Evolutionary conservation across 768 basidiomycete genomes (phyloP).

Genomic region (Lentinula sp.): DNA sequence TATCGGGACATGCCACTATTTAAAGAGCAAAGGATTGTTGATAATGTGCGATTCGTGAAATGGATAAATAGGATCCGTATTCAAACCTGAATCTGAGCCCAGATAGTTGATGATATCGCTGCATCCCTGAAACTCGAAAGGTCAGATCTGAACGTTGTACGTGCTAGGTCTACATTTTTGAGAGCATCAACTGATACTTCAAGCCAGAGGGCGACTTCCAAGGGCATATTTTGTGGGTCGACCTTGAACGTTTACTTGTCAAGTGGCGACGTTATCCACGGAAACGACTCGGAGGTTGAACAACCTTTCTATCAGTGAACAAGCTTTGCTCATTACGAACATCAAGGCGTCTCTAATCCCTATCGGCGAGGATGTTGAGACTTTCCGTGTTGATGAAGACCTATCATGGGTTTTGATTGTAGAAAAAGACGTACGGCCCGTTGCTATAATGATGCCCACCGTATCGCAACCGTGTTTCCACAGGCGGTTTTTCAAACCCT

Average conservation of each 20-base stretch:
- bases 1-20: constrained; percentile 84
- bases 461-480: background rate
- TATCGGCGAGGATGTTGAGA: constrained; percentile 61
- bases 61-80: background rate
- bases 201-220: constrained; percentile 75
- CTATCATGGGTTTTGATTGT: constrained; percentile 79
- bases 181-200: constrained; percentile 4
- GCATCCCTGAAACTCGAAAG: constrained; percentile 73
- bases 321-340: background rate
- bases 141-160: constrained; percentile 75
- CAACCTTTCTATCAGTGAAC: background rate
- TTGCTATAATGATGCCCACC: background rate
- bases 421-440: constrained; percentile 78
- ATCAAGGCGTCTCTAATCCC: constrained; percentile 73
- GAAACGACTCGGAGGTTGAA: constrained; percentile 55
- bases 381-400: constrained; percentile 47
- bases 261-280: constrained; percentile 44
- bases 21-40: constrained; percentile 70
- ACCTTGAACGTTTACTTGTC: constrained; percentile 52
- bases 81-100: background rate
- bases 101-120: constrained; percentile 89
- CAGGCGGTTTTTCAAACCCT: constrained; percentile 96
- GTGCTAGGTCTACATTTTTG: constrained; percentile 8
- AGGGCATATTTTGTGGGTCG: constrained; percentile 79
- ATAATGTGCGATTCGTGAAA: constrained; percentile 42